Evolutionary conservation across 495 filamentous ascomycete species (phyloP).

Genomic region (Wilcoxina mikolae): DNA sequence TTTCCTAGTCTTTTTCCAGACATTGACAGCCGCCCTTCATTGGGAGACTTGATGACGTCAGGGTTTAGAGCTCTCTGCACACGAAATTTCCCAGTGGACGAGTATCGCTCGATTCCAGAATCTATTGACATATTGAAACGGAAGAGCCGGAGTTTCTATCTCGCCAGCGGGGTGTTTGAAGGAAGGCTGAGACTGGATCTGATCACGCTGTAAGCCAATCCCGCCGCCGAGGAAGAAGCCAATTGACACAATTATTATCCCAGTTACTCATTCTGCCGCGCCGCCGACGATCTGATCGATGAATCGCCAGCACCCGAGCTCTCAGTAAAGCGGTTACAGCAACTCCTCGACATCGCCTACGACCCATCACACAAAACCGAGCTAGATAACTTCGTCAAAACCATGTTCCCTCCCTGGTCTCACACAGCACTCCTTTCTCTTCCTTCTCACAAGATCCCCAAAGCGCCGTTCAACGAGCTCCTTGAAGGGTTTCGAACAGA

Average conservation of each 20-base stretch:
- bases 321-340: slow-evolving; percentile 36
- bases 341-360: slow-evolving; percentile 37
- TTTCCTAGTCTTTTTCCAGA: slow-evolving; percentile 40
- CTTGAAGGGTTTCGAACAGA: slow-evolving; percentile 50
- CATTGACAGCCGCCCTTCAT: slow-evolving; percentile 14
- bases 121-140: slow-evolving; percentile 38
- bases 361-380: slow-evolving; percentile 10
- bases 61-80: slow-evolving; percentile 31
- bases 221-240: neutral
- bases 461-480: slow-evolving; percentile 41
- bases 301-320: slow-evolving; percentile 35
- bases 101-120: slow-evolving; percentile 36
- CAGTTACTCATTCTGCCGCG: slow-evolving; percentile 55
- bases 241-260: neutral
- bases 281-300: slow-evolving; percentile 56
- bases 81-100: slow-evolving; percentile 37
- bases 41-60: neutral
- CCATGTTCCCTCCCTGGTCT: slow-evolving; percentile 36
- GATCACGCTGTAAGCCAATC: slow-evolving; percentile 37
- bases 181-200: slow-evolving; percentile 51
- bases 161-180: slow-evolving; percentile 48
- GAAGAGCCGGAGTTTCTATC: slow-evolving; percentile 55
- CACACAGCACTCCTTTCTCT: slow-evolving; percentile 39
- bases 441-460: slow-evolving; percentile 39
- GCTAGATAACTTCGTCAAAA: slow-evolving; percentile 28